Evolutionary conservation across 768 basidiomycete genomes (phyloP).

Genomic region (Boletus pseudopeckii): DNA sequence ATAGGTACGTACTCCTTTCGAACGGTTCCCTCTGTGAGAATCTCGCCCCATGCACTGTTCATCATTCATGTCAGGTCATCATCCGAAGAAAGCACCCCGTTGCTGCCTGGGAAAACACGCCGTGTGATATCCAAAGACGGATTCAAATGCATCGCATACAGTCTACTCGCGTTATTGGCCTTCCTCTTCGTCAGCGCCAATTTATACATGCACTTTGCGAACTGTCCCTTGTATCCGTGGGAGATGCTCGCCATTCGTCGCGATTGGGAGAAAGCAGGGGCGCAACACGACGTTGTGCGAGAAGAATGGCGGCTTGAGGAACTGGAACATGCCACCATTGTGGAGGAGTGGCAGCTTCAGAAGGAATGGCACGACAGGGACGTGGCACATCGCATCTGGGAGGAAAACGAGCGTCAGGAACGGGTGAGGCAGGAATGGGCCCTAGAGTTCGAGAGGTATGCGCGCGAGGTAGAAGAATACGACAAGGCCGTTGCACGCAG

Average conservation of each 20-base stretch:
- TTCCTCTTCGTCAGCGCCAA: background rate
- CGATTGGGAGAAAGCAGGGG: constrained; percentile 6
- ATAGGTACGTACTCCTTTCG: background rate
- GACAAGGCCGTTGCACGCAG: background rate
- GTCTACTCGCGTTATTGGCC: background rate
- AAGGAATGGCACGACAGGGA: constrained; percentile 10
- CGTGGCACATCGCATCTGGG: background rate
- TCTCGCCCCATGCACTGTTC: no score
- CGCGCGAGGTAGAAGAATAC: background rate
- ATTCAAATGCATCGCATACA: background rate
- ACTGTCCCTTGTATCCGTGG: constrained; percentile 12
- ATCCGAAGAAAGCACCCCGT: constrained; percentile 2
- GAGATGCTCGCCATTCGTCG: constrained; percentile 8
- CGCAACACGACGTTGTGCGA: background rate
- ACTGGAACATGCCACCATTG: background rate
- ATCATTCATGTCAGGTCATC: background rate
- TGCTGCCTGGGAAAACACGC: constrained; percentile 5
- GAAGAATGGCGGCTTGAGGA: constrained; percentile 10
- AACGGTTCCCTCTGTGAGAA: background rate
- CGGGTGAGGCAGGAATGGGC: constrained; percentile 2
- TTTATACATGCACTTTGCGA: constrained; percentile 2
- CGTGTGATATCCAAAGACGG: background rate
- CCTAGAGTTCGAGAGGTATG: constrained; percentile 1
- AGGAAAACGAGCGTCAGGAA: constrained; percentile 9
- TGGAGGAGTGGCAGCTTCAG: constrained; percentile 11